Evolutionary conservation across 257 asterid species (phyloP), one percentile per base, ranked within the genome.

Genomic region (Jacaranda mimosifolia): DNA sequence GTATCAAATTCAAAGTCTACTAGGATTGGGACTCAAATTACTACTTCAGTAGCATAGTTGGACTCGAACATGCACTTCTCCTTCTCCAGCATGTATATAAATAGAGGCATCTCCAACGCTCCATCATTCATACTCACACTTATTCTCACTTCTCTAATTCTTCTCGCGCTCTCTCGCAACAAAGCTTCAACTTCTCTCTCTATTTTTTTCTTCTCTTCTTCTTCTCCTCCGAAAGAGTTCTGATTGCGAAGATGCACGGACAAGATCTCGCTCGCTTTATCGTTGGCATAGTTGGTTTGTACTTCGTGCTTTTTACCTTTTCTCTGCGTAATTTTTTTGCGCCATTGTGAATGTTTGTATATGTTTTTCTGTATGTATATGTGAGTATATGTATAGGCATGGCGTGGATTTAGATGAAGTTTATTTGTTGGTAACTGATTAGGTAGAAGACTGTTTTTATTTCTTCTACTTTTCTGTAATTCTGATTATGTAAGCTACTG

Each of bases 211-310:
- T 49, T 4, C 21, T 40, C 9, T 18, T 1, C 5, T 26, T 18
- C 1, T 26, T 26, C n/a, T n/a, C 53, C 40, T 26, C 32, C 32
- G 32, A 10, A 1, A 9, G n/a, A 21, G 14, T 14, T 42, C 14
- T 48, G 51, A 35, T 26, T 46, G 40, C n/a, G 73, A 62, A 58
- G 69, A 83, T 77, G 85, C 82, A 83, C 66, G 87, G 80, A 73
- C 57, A 64, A 49, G 15, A 3, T 2, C 74, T 76, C 4, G 52
- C 78, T 76, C 84, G 87, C 13, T 26, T 38, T 4, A 66, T 76
- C 68, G 36, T 76, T 63, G 87, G 87, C 45, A 38, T 83, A 9
- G 46, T 83, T 13, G 87, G 87, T 83, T 43, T 0, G 82, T 83
- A 15, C 14, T 76, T 63, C 39, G 6, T 56, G 55, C 55, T 52